These are phyloP conservation scores for Lathyrus sativus DNA, from an alignment of 306 rosid genomes.

Conservation along the genomic window DNA sequence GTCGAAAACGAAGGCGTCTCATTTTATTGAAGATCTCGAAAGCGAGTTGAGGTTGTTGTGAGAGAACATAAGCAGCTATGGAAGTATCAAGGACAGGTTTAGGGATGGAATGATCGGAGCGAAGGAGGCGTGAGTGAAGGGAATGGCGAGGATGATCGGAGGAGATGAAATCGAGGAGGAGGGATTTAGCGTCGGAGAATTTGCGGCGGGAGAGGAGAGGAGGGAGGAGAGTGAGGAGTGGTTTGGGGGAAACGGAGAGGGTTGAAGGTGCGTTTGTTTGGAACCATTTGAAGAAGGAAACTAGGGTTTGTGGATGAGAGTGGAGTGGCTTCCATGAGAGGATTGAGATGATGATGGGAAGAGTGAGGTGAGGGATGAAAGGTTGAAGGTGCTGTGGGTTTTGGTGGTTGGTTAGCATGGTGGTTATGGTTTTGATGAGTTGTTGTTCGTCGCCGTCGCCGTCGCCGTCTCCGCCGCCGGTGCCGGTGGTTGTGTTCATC, in stretches of 20 bases:
- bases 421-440: not conserved
- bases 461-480: not conserved
- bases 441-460: not conserved
- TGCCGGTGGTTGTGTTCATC: not conserved
- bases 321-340: slow-evolving; percentile 52
- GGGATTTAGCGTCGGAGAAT: slow-evolving; percentile 69
- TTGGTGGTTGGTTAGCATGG: not conserved
- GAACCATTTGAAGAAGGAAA: slow-evolving; percentile 65
- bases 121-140: slow-evolving; percentile 60
- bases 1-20: slow-evolving; percentile 51
- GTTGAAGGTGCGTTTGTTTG: slow-evolving; percentile 52
- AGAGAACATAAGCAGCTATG: slow-evolving; percentile 63
- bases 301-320: slow-evolving; percentile 50
- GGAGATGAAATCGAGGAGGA: slow-evolving; percentile 65
- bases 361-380: slow-evolving; percentile 52
- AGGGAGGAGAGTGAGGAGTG: slow-evolving; percentile 68
- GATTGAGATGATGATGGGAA: slow-evolving; percentile 54
- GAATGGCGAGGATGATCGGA: slow-evolving; percentile 53
- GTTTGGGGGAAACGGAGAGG: slow-evolving; percentile 50
- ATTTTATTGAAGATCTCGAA: slow-evolving; percentile 64
- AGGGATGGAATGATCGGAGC: slow-evolving; percentile 39
- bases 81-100: slow-evolving; percentile 68
- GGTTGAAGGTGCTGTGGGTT: not conserved
- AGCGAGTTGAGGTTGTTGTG: slow-evolving; percentile 58
- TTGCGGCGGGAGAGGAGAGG: slow-evolving; percentile 57